A percentile compares a stretch with the other conserved stretches of the same genome.
Evolutionary conservation across 2,329 filamentous ascomycete genomes (phyloP).

Genomic region (Arthrobotrys pseudoclavata): DNA sequence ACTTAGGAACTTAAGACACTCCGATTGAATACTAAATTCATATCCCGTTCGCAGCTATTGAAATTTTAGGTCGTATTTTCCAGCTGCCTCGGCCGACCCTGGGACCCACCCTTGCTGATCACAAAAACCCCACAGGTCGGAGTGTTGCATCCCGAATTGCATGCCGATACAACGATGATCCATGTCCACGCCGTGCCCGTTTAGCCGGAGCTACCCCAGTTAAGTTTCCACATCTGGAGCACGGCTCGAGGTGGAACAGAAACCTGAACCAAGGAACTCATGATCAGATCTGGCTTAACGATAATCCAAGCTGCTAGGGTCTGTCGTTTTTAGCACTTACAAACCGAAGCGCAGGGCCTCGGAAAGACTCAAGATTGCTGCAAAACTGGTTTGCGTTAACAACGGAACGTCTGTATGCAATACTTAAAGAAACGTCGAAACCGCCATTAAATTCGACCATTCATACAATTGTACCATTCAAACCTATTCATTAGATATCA

Average conservation of each 20-base stretch:
- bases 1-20: background rate
- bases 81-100: background rate
- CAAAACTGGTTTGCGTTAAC: background rate
- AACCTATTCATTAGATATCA: too few species aligned
- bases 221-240: constrained; percentile 36
- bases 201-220: constrained; percentile 53
- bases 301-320: background rate
- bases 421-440: constrained; percentile 12
- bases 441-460: background rate
- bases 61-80: background rate
- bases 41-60: background rate
- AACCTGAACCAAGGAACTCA: constrained; percentile 28
- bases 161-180: constrained; percentile 10
- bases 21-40: background rate
- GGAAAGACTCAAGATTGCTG: constrained; percentile 10
- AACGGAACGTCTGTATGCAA: background rate
- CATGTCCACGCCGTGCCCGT: constrained; percentile 20
- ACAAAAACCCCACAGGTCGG: constrained; percentile 29
- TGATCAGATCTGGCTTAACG: constrained; percentile 6
- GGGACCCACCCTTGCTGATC: constrained; percentile 8
- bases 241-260: constrained; percentile 43
- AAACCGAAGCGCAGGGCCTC: background rate
- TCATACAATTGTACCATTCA: too few species aligned
- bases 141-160: constrained; percentile 39
- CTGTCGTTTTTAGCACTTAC: constrained; percentile 5